Percentiles rank a stretch among this genome's conserved stretches.
These are phyloP conservation scores for Apiotrichum veenhuisii DNA, from an alignment of 1,284 basidiomycete genomes.

Conservation along the genomic window DNA sequence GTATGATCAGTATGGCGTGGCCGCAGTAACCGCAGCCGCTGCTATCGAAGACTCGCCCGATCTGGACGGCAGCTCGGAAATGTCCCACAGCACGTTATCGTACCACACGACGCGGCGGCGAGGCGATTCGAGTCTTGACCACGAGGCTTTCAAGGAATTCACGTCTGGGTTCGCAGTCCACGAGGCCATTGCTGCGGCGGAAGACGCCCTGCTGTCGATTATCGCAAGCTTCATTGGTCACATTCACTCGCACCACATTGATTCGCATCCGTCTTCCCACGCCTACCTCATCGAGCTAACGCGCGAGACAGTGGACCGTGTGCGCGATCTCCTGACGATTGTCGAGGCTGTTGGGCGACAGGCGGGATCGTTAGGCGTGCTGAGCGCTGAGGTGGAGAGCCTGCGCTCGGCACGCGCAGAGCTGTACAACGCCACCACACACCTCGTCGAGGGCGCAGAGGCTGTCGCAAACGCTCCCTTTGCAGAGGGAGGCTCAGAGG, in stretches of 20 bases:
- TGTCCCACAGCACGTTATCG: slow-evolving; percentile 9
- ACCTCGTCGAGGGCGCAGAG: slow-evolving; percentile 81
- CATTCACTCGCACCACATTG: slow-evolving; percentile 83
- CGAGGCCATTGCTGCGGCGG: slow-evolving; percentile 58
- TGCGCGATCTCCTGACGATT: slow-evolving; percentile 84
- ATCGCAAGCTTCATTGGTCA: slow-evolving; percentile 97
- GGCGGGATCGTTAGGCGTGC: slow-evolving; percentile 57
- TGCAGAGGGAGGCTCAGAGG: slow-evolving; percentile 46
- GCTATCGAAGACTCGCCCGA: slow-evolving; percentile 7
- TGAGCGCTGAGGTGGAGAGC: slow-evolving; percentile 53
- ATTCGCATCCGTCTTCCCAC: slow-evolving; percentile 83
- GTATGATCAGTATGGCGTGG: slow-evolving; percentile 5
- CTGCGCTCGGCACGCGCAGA: slow-evolving; percentile 71
- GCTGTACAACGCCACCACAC: slow-evolving; percentile 77
- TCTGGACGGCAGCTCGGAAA: neutral
- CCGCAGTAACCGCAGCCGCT: neutral
- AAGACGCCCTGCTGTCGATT: slow-evolving; percentile 85
- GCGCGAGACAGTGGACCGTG: slow-evolving; percentile 86
- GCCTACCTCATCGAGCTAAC: slow-evolving; percentile 92
- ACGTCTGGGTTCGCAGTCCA: slow-evolving; percentile 35
- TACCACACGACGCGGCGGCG: neutral
- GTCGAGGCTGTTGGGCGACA: slow-evolving; percentile 79
- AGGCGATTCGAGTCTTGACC: neutral
- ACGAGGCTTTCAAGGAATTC: slow-evolving; percentile 12
- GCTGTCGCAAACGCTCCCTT: slow-evolving; percentile 59